These are phyloP conservation scores for Phaeodactylum tricornutum DNA, from an alignment of 108 stramenopile species.

Conservation along the genomic window DNA sequence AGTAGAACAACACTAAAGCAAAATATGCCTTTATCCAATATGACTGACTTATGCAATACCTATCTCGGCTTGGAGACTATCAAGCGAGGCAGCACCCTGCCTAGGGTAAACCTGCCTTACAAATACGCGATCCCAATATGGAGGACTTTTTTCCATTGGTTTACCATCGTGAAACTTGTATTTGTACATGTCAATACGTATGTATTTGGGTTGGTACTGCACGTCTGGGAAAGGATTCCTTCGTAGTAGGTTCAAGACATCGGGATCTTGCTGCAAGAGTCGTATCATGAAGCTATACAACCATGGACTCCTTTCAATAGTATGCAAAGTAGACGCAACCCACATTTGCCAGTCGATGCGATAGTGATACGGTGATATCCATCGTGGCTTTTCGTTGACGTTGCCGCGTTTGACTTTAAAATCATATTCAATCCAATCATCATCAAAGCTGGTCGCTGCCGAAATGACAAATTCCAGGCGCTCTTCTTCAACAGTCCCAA, in stretches of 20 bases:
- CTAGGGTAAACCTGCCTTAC: slow-evolving; percentile 36
- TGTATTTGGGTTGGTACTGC: slow-evolving; percentile 30
- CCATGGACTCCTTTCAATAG: slow-evolving; percentile 44
- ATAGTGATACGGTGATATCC: slow-evolving; percentile 52
- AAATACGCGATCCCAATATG: slow-evolving; percentile 45
- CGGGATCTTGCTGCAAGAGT: slow-evolving; percentile 35
- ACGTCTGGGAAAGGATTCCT: slow-evolving; percentile 32
- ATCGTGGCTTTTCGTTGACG: slow-evolving; percentile 21
- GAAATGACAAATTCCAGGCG: slow-evolving; percentile 45
- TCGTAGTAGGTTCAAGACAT: slow-evolving; percentile 33
- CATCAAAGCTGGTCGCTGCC: slow-evolving; percentile 20
- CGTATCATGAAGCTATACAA: slow-evolving; percentile 34
- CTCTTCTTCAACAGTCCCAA: slow-evolving; percentile 39
- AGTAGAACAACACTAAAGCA: too few relatives aligned
- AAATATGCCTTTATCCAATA: too few relatives aligned
- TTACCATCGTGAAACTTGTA: slow-evolving; percentile 27
- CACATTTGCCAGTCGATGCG: slow-evolving; percentile 65
- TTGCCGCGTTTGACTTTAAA: slow-evolving; percentile 58
- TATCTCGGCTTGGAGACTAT: slow-evolving; percentile 25
- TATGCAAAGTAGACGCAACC: slow-evolving; percentile 29
- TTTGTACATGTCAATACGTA: slow-evolving; percentile 43
- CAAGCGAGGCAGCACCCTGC: slow-evolving; percentile 31
- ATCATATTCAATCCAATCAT: slow-evolving; percentile 53
- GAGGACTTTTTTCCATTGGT: slow-evolving; percentile 6
- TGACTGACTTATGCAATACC: too few relatives aligned